Evolutionary conservation across 1,139 yeast species (phyloP), one percentile per base, ranked within the genome.

Genomic region (Kodamaea ohmeri): DNA sequence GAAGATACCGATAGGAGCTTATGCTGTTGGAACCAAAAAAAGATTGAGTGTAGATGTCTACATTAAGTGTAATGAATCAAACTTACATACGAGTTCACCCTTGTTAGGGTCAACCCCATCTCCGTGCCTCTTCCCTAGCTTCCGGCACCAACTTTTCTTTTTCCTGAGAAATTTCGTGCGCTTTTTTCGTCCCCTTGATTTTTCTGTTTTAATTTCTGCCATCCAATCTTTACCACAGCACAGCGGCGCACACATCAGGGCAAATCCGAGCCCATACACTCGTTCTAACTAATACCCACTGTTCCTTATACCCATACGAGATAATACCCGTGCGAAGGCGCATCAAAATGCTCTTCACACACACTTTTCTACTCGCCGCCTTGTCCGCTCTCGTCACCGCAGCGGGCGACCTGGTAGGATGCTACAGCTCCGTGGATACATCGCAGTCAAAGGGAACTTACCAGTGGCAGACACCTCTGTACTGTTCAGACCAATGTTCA

Each of bases 401-500:
- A 6, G 42, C 29, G 21, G 30, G 35, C 27, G 32, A 35, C 6
- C 36, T 38, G 6, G 20, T 61, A 4, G 73, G 72, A 9, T 69
- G 75, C 45, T 68, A 43, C 45, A 49, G 63, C 6, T 51, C 62
- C 8, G 51, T 67, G 27, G 26, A 26, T 5, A 49, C 51, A 24
- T 45, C 46, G 11, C 43, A 48, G 4, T 52, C 56, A 9, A 37
- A 38, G 8, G 77, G 80, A 1, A 47, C 60, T 3, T 65, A 67
- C 39, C 52, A 42, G 20, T 81, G 55, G 46, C 87, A 81, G 50
- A 60, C 80, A 1, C 66, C 80, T 1, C 60, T 67, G 5, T 56
- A 65, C 40, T 83, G 90, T 57, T 49, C 70, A 3, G 34, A 39
- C 0, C 49, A 53, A 32, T 83, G 90, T 57, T 58, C 73, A 4